Conservation (phyloP, 2,329 filamentous ascomycete species). For the Alternaria solani region DNA sequence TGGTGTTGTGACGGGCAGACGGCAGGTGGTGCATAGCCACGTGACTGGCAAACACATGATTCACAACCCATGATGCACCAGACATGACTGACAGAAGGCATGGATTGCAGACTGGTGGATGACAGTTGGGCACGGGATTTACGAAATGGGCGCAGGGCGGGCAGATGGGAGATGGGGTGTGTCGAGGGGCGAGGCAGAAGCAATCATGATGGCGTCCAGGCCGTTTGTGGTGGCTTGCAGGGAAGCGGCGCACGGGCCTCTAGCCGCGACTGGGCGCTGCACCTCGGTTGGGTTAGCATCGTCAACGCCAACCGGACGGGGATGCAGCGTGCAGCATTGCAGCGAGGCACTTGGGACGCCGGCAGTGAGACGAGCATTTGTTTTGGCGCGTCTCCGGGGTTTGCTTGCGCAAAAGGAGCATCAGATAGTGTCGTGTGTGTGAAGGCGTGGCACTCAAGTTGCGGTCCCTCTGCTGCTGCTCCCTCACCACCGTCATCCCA, state of each 20-base stretch:
- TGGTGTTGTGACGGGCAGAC: too few relatives aligned
- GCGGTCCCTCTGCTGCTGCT: constrained; percentile 7
- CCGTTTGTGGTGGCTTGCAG: constrained; percentile 17
- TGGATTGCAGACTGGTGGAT: too few relatives aligned
- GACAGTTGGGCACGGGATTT: too few relatives aligned
- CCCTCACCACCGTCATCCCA: constrained; percentile 24
- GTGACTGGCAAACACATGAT: too few relatives aligned
- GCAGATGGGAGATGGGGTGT: background rate
- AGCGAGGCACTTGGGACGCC: background rate
- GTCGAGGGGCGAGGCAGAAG: constrained; percentile 5
- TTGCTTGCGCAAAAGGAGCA: constrained; percentile 26
- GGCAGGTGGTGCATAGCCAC: too few relatives aligned
- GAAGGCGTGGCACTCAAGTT: constrained; percentile 9
- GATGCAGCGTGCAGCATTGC: too few relatives aligned
- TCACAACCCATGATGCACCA: too few relatives aligned
- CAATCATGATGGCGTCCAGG: constrained; percentile 5
- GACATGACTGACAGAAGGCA: too few relatives aligned
- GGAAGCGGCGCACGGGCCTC: background rate
- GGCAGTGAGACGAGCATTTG: constrained; percentile 12
- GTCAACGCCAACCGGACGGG: background rate
- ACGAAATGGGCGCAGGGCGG: background rate
- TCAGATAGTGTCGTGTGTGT: background rate
- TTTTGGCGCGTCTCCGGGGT: constrained; percentile 22
- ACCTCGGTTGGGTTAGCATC: constrained; percentile 11
- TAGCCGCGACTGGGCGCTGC: constrained; percentile 4